Evolutionary conservation across 129 eudicot species (phyloP), one percentile per base, ranked within the genome.

Genomic region (Oenanthe sinensis): DNA sequence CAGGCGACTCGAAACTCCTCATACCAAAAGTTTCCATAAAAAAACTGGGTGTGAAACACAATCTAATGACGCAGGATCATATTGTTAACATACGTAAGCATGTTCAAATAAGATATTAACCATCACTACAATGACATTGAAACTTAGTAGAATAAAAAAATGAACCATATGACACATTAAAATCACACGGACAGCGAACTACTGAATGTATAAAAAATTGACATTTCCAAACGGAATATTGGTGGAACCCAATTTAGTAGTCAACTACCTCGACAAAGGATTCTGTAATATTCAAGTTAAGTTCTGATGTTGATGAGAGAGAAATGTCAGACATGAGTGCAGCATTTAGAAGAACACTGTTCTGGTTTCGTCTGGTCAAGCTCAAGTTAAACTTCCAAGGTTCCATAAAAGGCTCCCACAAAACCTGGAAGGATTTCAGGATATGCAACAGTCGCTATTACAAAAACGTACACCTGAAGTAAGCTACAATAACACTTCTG

Each of bases 331-430:
- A 87, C 85, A 84, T 82, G 52, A 89, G 67, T 49, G 85, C 84
- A 48, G 81, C 75, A 78, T 80, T 85, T 45, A 90, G 81, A 24
- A 90, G 94, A 71, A 86, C 90, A 68, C 85, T 85, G 74, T 88
- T 86, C 72, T 84, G 88, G 62, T 86, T 83, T 81, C 81, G 85
- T 79, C 90, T 81, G 44, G 76, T 80, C 79, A 96, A 75, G 81
- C 67, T 86, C 78, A 89, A 75, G 82, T 90, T 85, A 74, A 96
- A 88, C 54, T 84, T 76, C 99, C 99, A 96, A 67, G 99, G 97
- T 77, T 96, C 99, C 36, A 96, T n/a, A 78, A 96, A 90, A 74
- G 99, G 99, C 83, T 96, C 99, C 99, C 99, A 96, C 85, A 89
- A 86, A 77, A 96, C 97, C 98, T 94, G 82, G 75, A 80, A 49